Conservation (phyloP, 805 yeast species). For the Yarrowia keelungensis region DNA sequence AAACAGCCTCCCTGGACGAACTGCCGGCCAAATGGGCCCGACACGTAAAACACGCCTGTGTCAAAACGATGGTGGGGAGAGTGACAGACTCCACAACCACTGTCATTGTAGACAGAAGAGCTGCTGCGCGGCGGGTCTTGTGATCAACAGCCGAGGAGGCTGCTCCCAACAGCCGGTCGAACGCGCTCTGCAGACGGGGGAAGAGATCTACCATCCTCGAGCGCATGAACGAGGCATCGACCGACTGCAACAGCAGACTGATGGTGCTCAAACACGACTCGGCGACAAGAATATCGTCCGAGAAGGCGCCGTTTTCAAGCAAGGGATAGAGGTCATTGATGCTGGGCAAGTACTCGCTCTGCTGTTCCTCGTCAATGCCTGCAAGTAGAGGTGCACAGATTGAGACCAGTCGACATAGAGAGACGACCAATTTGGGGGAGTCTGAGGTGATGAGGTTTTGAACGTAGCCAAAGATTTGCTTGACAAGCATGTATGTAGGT, state of each 20-base stretch:
- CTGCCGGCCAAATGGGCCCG: constrained; percentile 15
- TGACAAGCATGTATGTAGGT: constrained; percentile 62
- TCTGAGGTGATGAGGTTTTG: constrained; percentile 73
- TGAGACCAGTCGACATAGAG: constrained; percentile 60
- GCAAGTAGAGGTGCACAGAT: constrained; percentile 61
- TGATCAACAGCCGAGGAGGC: constrained; percentile 11
- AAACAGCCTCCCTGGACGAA: constrained; percentile 13
- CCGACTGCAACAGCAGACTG: constrained; percentile 44
- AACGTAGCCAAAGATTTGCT: constrained; percentile 70
- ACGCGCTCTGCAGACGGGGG: constrained; percentile 41
- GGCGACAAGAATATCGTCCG: constrained; percentile 48
- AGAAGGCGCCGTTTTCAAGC: constrained; percentile 47
- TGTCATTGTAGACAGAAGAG: constrained; percentile 13
- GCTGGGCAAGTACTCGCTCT: constrained; percentile 54
- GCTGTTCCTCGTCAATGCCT: constrained; percentile 52
- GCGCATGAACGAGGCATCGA: constrained; percentile 50
- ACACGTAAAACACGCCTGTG: constrained; percentile 19
- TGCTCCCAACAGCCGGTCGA: constrained; percentile 7
- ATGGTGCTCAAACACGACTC: constrained; percentile 48
- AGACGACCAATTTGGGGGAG: constrained; percentile 62
- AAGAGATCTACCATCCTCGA: constrained; percentile 46
- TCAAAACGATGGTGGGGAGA: constrained; percentile 16
- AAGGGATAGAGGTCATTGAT: constrained; percentile 64
- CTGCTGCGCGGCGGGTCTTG: constrained; percentile 22
- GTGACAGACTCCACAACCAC: constrained; percentile 2